Base-by-base conservation (phyloP, 2,329 filamentous ascomycete genomes). In the Periglandula ipomoeae region DNA sequence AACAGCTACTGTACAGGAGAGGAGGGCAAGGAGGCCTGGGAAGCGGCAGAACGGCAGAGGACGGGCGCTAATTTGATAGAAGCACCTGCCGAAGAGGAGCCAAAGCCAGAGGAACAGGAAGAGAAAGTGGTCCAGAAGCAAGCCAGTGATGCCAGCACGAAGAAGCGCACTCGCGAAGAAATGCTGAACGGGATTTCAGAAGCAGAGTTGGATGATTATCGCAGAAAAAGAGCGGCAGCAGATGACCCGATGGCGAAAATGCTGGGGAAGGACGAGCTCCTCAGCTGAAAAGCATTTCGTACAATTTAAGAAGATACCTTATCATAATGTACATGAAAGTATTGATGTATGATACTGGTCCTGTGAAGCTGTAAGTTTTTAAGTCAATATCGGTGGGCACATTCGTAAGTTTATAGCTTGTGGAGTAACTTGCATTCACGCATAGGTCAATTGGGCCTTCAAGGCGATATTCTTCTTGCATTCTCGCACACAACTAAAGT, bases 1-100 rank as follows among this genome's bases (percentile, higher is more conserved):
- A 97, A 98, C 67, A 95, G 89, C 60, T 98, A 97, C 61, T 98
- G 93, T 66, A 97, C 91, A 0, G 93, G 93, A 23, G 88, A 93
- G 52, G 87, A 87, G 50, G 93, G 93, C 32, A 94, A 82, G 65
- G 71, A 70, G 52, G 90, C 89, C 1, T 89, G 87, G 66, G 84
- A 90, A 57, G 84, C 87, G 49, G 82, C 87, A 0, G 83, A 93
- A 55, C 70, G 62, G 56, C 80, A 76, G 61, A 67, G 74, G n/a
- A 70, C 65, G 2, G 75, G 78, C 19, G 69, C 60, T 2, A 68
- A 65, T 44, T 59, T 76, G 46, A 59, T 69, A 17, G 59, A 64
- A 44, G 60, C 66, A 1, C 61, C 65, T 3, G 65, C 62, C 4
- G 57, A 60, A 2, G 58, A 53, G 13, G 46, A 44, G 7, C 48